Evolutionary conservation across 192 early-diverging fungal species (phyloP), one percentile per base, ranked within the genome.

Genomic region (Podila minutissima): DNA sequence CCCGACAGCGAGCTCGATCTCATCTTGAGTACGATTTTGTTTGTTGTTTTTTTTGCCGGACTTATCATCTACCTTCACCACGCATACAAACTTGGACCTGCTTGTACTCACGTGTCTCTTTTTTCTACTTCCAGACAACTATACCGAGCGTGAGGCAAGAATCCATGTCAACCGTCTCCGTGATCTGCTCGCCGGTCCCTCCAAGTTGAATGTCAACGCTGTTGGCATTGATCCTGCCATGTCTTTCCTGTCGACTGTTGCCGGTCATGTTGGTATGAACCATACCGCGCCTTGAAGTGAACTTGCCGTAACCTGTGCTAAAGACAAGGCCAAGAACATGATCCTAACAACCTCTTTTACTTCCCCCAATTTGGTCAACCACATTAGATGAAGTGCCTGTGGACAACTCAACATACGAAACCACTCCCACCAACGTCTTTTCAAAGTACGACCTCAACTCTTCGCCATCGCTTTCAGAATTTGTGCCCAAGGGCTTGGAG

Each of bases 131-230:
- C 3, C 76, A 94, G 94, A 92, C 64, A 87, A 74, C n/a, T 97
- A 97, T 84, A 97, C 92, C 59, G 97, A 98, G 74, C 92, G 95
- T 62, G 98, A 98, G 72, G 92, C 95, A 10, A 92, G 95, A 37
- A 83, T 97, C 41, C 98, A 99, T 73, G 86, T 99, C 74, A 92
- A 86, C 66, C 93, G 96, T 53, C 86, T 98, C 35, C 91, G 95
- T 55, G 97, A 98, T 82, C 81, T 97, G 33, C 83, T 99, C 28
- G 90, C 86, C 51, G 91, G 92, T n/a, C 94, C 94, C 57, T 86
- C 88, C 64, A 90, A 88, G 64, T 86, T 86, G 13, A 81, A 87
- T 15, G 69, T 88, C 24, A 83, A 79, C 55, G 76, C 85, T 35
- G 72, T 86, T 61, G 86, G 88, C 46, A 83, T 97, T 32, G 95